Evolutionary conservation across 2,329 filamentous ascomycete genomes (phyloP), one percentile per base, ranked within the genome.

Genomic region (Ophioceras dolichostomum): DNA sequence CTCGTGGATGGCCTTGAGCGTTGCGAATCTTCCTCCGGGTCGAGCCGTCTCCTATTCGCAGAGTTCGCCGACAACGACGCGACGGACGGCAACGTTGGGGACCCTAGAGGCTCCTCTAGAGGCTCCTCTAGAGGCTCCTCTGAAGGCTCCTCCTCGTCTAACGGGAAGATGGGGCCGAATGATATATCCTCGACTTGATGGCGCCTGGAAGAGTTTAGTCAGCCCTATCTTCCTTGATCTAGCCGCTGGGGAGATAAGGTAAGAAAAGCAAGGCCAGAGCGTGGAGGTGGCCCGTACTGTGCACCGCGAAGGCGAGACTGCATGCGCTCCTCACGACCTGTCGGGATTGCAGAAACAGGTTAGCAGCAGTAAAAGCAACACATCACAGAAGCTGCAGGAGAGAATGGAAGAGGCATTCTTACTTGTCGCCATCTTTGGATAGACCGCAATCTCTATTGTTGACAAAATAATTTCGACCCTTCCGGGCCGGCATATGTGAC

Each of bases 301-400:
- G 75, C 74, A 43, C 76, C 76, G 43, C 76, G 73, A 52, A 80
- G 69, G 51, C 76, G 74, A 58, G 76, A 67, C 44, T 74, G 72
- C 60, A 79, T 67, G 49, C 73, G 72, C 52, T 76, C 73, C 47
- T 73, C 70, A 46, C 75, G 72, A 50, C 64, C 68, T 72, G 40
- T 26, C 18, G 18, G 8, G 4, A 37, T n/a, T n/a, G 37, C 28
- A 38, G 38, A 18, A 27, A 8, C 16, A 19, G 8, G 31, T 36
- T 9, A 30, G 20, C 18, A 37, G 31, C 31, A 17, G 31, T 7
- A 32, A 14, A 32, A 32, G 12, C 13, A 14, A 3, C 29, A 18
- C 19, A 32, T 32, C 4, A 5, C 29, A 17, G 7, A 18, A 17
- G 7, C n/a, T n/a, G n/a, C n/a, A n/a, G n/a, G n/a, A n/a, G n/a